phyloP scores from a whole-genome alignment of 2,329 filamentous ascomycete genomes.

The Claviceps quebecensis region DNA sequence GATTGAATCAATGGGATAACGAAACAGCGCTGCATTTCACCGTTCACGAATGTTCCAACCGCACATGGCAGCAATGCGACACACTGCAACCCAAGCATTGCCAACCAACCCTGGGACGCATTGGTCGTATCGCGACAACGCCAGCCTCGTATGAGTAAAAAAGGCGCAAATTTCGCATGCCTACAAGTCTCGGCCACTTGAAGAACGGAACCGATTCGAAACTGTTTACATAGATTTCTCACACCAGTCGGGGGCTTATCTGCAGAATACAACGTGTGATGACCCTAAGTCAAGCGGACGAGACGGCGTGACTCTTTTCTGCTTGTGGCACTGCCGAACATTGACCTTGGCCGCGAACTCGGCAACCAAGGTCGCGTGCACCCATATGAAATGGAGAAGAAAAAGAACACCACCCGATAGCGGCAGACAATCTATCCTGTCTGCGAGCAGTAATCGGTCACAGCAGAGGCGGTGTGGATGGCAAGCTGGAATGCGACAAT shows the following conservation, averaged over 20 bases:
- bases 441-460: not conserved
- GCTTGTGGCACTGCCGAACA: conserved; percentile 3
- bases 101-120: not conserved
- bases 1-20: not conserved
- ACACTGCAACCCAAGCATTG: not conserved
- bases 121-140: not conserved
- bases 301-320: not conserved
- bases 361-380: not conserved
- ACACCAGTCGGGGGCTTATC: not conserved
- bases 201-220: not conserved
- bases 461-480: conserved; percentile 4
- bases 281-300: conserved; percentile 15
- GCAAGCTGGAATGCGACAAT: conserved; percentile 21
- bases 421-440: conserved; percentile 1
- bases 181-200: not conserved
- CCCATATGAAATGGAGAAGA: conserved; percentile 2
- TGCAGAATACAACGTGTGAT: conserved; percentile 13
- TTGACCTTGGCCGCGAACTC: conserved; percentile 15
- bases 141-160: not conserved
- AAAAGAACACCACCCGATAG: conserved; percentile 9
- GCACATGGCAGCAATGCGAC: not conserved
- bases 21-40: not conserved
- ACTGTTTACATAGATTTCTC: not conserved
- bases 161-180: not conserved
- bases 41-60: too few species aligned